Percentiles rank a stretch among this genome's conserved stretches.
Conservation (phyloP, 176 grass and related monocot genomes). For the Musa troglodytarum region DNA sequence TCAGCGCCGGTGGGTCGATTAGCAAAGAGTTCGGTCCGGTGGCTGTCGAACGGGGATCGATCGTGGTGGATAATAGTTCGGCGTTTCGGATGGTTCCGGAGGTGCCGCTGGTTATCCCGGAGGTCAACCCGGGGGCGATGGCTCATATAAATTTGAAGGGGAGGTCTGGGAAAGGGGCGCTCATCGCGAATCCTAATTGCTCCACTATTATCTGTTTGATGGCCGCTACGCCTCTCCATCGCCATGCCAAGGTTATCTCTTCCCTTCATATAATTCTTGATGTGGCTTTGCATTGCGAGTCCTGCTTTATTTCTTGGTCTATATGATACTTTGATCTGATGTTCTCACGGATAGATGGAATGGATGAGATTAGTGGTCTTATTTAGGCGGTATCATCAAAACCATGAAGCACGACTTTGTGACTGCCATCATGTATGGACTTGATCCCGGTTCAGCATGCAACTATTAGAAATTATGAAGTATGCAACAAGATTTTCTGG, state of each 20-base stretch:
- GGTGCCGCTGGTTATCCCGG: slow-evolving; percentile 82
- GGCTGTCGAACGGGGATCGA: slow-evolving; percentile 56
- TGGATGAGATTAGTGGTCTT: too few species aligned
- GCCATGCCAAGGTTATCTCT: slow-evolving; percentile 52
- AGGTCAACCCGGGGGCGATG: slow-evolving; percentile 96
- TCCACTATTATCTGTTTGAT: slow-evolving; percentile 96
- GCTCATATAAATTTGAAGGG: slow-evolving; percentile 37
- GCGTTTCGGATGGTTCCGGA: slow-evolving; percentile 83
- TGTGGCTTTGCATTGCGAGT: neutral
- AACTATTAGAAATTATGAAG: too few species aligned
- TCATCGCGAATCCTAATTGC: slow-evolving; percentile 90
- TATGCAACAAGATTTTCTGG: neutral
- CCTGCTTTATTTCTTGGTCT: too few species aligned
- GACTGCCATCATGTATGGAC: too few species aligned
- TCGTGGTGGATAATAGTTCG: slow-evolving; percentile 95
- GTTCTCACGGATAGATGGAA: too few species aligned
- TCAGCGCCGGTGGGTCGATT: slow-evolving; percentile 78
- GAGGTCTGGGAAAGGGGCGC: slow-evolving; percentile 58
- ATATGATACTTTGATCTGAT: too few species aligned
- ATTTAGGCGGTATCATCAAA: too few species aligned
- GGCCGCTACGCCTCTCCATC: slow-evolving; percentile 92
- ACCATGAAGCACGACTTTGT: too few species aligned
- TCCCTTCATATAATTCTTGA: neutral
- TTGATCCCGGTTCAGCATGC: too few species aligned
- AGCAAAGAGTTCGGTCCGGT: slow-evolving; percentile 44